Base-by-base conservation (phyloP, 208 protist species). In the Acanthamoeba triangularis region DNA sequence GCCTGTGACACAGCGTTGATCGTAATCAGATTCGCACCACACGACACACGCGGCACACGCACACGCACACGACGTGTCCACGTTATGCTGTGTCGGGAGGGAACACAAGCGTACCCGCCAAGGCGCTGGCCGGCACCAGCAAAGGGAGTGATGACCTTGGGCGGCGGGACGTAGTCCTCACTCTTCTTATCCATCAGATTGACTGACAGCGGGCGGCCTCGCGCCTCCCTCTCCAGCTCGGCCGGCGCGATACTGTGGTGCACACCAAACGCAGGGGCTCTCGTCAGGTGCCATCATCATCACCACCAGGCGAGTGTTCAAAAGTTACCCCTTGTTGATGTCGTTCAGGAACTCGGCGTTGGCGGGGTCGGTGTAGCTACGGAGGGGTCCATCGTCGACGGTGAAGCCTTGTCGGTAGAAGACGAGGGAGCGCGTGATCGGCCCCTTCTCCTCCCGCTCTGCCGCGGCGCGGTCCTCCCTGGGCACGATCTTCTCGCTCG, bases 141-240 rank as follows among this genome's bases (percentile, higher is more conserved):
- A 8, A 88, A 88, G 4, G 80, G 80, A 18, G 23, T 44, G 41
- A 63, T 28, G 25, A 61, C 47, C 33, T 88, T 44, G 28, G 80
- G 80, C 23, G 80, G 80, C 10, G 80, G 41, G 20, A 37, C 33
- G 52, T 88, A 88, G 80, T 59, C 47, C 6, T 88, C 28, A 37
- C 49, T 20, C 52, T 88, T 88, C 80, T 88, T 88, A n/a, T 88
- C 80, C 52, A 88, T n/a, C 33, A 88, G 11, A 30, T 88, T 88
- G 47, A 88, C 47, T 6, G n/a, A 44, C 47, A 88, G 20, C 25
- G 14, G 47, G n/a, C n/a, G 47, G 11, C 80, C 80, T 16, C 13
- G 28, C 25, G 47, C 20, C 33, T 44, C 28, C n/a, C n/a, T 11
- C 33, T 88, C 80, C 80, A 88, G 47, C 28, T 88, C 80, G 11